A percentile compares a stretch with the other conserved stretches of the same genome.
phyloP scores from a whole-genome alignment of 2,329 filamentous ascomycete genomes.

The Phialophora expanda region DNA sequence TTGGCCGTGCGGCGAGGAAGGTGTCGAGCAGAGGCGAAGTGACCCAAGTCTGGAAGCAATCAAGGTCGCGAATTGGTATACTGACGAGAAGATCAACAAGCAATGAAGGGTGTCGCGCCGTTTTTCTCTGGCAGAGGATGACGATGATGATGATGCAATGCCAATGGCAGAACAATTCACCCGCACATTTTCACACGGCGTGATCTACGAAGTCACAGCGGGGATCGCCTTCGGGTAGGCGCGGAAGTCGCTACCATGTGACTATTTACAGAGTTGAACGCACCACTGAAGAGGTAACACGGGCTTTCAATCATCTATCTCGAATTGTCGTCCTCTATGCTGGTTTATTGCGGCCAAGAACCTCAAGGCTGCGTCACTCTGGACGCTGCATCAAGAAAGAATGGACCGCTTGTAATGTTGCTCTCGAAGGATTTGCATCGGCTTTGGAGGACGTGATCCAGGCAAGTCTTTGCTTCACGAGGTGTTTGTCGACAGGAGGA shows the following conservation, averaged over 20 bases:
- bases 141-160: background rate
- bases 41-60: background rate
- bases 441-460: slow-evolving; percentile 80
- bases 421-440: slow-evolving; percentile 79
- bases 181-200: no score
- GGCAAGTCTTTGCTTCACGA: slow-evolving; percentile 78
- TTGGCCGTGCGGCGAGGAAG: background rate
- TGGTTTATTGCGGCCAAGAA: background rate
- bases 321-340: background rate
- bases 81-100: background rate
- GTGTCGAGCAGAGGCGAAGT: background rate
- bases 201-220: background rate
- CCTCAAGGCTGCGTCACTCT: slow-evolving; percentile 29
- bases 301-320: background rate
- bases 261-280: background rate
- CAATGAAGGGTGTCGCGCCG: background rate
- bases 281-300: background rate
- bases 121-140: background rate
- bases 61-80: background rate
- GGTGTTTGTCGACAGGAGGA: slow-evolving; percentile 67
- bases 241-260: no score
- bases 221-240: background rate
- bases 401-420: slow-evolving; percentile 90
- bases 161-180: no score
- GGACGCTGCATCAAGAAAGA: slow-evolving; percentile 74